Conservation (phyloP, 805 yeast species). For the Cyberlindnera petersonii region DNA sequence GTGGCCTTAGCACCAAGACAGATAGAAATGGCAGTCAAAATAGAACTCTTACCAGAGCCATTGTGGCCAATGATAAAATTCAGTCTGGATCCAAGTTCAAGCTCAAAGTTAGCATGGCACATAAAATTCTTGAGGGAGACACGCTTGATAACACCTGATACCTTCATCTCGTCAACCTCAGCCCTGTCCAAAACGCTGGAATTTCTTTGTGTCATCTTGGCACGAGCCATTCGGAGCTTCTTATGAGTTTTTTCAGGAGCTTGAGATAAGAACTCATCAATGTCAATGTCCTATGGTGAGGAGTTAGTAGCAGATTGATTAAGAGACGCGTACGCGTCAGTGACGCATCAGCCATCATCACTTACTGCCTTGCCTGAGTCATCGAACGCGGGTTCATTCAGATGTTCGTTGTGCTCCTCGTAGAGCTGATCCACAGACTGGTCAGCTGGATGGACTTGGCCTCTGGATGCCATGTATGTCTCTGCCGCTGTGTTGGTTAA, state of each 20-base stretch:
- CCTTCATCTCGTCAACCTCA: conserved; percentile 5
- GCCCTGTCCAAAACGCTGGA: conserved; percentile 5
- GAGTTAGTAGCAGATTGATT: conserved; percentile 4
- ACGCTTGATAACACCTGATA: conserved; percentile 63
- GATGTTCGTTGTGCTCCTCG: no score
- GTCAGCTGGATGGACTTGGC: conserved; percentile 7
- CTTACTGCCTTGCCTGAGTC: no score
- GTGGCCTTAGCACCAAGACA: conserved; percentile 88
- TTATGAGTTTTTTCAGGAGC: conserved; percentile 9
- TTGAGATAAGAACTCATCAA: conserved; percentile 22
- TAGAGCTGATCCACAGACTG: conserved; percentile 9
- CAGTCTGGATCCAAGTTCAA: conserved; percentile 72
- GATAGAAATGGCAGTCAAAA: conserved; percentile 80
- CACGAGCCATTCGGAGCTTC: conserved; percentile 6
- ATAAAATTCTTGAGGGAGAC: conserved; percentile 71
- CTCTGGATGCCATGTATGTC: background rate
- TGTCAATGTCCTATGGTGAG: conserved; percentile 12
- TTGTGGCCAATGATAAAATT: conserved; percentile 87
- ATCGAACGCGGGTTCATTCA: no score
- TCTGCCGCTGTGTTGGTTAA: background rate
- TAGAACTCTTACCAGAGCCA: conserved; percentile 89
- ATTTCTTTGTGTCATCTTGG: conserved; percentile 17
- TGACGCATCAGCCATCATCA: background rate
- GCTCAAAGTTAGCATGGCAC: conserved; percentile 82
- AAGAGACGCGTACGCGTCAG: background rate